Evolutionary conservation across 208 protist species (phyloP), one percentile per base, ranked within the genome.

Genomic region (Acanthamoeba triangularis): DNA sequence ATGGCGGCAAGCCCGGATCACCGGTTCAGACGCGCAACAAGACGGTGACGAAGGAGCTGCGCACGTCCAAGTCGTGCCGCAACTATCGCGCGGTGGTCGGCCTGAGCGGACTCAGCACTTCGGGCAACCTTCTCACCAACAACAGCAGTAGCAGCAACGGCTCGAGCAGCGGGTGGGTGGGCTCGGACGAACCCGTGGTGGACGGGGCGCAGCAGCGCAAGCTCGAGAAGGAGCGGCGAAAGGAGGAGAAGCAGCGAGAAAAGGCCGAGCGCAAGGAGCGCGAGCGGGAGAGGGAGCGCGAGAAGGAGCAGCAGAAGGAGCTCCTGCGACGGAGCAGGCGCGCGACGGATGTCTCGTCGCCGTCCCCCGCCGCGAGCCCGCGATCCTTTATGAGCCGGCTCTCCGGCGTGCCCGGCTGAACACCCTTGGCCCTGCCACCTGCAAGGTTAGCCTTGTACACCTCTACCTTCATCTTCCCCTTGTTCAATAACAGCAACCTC

Each of bases 211-310:
- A 30, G 23, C 52, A 52, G 16, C 52, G 78, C 52, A 63, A 37
- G 28, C 25, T 33, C 23, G 78, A 63, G 44, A 87, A 37, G 30
- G 78, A 87, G 52, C 20, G 52, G 10, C 47, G 41, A 1, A 61
- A 87, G 33, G 78, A 87, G 20, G 78, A 87, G 78, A 87, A 87
- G 52, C 47, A 30, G 18, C 25, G 78, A 13, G 52, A 87, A 25
- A 87, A 87, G 78, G 30, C 47, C 10, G 33, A 61, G 14, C 23
- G 47, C 1, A 37, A 87, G 33, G 33, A 61, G 18, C 41, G 78
- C 13, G 78, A 87, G 41, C 35, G 78, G 33, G 52, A 87, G 44
- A 87, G 35, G 67, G 44, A 52, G 20, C 16, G 37, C 16, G 76
- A 35, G 76, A 84, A 28, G 30, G 37, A 84, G 37, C 76, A 52